Evolutionary conservation across 331 rosid genomes (phyloP).

Genomic region (Rosa hybrid): DNA sequence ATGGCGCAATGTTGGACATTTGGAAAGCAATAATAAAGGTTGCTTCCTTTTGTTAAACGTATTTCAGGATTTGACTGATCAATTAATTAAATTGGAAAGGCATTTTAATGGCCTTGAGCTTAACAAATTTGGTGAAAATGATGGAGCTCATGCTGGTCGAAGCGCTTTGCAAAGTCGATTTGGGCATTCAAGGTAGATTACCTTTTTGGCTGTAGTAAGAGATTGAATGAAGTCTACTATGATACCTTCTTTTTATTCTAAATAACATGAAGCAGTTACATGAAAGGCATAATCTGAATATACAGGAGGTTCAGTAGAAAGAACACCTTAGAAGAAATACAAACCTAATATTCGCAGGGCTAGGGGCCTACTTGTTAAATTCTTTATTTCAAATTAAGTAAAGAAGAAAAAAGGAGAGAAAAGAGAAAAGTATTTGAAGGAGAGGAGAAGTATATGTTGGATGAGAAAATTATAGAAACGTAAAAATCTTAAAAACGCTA

Average conservation of each 20-base stretch:
- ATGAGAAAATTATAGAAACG: background rate
- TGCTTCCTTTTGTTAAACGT: background rate
- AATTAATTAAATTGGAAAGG: constrained; percentile 84
- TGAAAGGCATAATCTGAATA: background rate
- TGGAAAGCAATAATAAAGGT: background rate
- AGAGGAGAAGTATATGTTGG: background rate
- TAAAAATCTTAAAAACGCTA: background rate
- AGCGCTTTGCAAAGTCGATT: constrained; percentile 54
- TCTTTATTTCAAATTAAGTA: background rate
- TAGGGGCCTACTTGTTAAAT: background rate
- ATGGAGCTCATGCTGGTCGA: constrained; percentile 36
- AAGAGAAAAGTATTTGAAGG: background rate
- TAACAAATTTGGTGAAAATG: constrained; percentile 66
- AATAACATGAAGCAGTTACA: background rate
- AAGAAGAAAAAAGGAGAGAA: too few species aligned
- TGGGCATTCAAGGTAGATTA: constrained; percentile 73
- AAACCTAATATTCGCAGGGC: background rate
- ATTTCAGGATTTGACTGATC: constrained; percentile 75
- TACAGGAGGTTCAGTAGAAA: background rate
- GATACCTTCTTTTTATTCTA: background rate
- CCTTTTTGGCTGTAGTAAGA: constrained; percentile 15
- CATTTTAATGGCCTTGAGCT: constrained; percentile 86
- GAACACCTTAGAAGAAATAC: background rate
- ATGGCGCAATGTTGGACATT: background rate
- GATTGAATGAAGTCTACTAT: background rate